Conservation (phyloP, 202 grass and related monocot species). For the Setaria italica region DNA sequence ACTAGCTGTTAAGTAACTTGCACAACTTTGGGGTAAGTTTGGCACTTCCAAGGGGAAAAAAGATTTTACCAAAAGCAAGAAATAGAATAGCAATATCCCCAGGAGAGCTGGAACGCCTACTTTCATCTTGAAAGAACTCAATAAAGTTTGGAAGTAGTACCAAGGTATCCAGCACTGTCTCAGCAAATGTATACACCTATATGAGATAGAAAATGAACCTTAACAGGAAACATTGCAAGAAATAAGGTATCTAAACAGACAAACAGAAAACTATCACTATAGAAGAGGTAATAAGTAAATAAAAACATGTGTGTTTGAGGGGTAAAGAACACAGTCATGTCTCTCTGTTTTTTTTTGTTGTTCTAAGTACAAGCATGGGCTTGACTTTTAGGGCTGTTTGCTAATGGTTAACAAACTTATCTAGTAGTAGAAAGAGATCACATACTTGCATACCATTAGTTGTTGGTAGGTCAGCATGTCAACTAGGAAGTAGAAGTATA, state of each 20-base stretch:
- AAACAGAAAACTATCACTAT: conserved; percentile 17
- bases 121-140: conserved; percentile 71
- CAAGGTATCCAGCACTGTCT: conserved; percentile 69
- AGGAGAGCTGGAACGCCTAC: conserved; percentile 55
- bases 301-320: background rate
- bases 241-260: conserved; percentile 15
- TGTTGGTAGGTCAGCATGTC: conserved; percentile 18
- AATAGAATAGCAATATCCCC: conserved; percentile 75
- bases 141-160: conserved; percentile 80
- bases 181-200: conserved; percentile 82
- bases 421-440: conserved; percentile 13
- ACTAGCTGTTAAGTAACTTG: conserved; percentile 31
- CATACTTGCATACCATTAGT: background rate
- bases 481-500: conserved; percentile 25
- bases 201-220: conserved; percentile 34
- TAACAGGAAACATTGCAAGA: conserved; percentile 39
- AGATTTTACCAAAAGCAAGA: conserved; percentile 75
- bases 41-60: conserved; percentile 33
- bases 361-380: background rate
- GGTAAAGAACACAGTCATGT: background rate
- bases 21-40: conserved; percentile 38
- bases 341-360: background rate
- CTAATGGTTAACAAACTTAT: conserved; percentile 18
- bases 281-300: background rate
- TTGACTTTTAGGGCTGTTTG: background rate